Conservation (phyloP, 2,329 filamentous ascomycete genomes). For the Aaosphaeria pasadenensis region DNA sequence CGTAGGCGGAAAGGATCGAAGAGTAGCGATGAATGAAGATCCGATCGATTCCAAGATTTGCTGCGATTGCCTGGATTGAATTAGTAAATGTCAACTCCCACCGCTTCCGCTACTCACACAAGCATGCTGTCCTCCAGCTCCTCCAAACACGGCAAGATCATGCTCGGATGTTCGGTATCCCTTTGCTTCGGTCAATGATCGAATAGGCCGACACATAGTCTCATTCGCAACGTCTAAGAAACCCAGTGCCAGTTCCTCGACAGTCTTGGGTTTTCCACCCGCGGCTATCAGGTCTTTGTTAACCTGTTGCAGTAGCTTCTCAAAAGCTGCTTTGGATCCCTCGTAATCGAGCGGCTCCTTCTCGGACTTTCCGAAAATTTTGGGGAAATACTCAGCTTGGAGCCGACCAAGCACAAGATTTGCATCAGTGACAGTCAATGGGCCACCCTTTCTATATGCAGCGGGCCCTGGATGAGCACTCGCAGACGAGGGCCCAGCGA, state of each 20-base stretch:
- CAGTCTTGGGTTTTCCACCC: conserved; percentile 23
- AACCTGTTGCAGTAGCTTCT: conserved; percentile 42
- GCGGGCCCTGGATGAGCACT: not conserved
- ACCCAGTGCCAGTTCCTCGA: conserved; percentile 21
- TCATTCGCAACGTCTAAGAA: conserved; percentile 27
- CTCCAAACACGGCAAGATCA: conserved; percentile 25
- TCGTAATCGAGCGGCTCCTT: conserved; percentile 41
- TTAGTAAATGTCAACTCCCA: not conserved
- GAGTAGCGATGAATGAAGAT: conserved; percentile 48
- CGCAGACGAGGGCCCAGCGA: not conserved
- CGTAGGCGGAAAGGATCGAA: conserved; percentile 47
- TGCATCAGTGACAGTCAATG: conserved; percentile 1
- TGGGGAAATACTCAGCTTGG: conserved; percentile 7
- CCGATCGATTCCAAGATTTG: conserved; percentile 42
- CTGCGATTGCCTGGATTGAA: conserved; percentile 41
- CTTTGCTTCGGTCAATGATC: conserved; percentile 24
- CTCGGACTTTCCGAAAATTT: conserved; percentile 31
- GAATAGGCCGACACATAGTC: conserved; percentile 27
- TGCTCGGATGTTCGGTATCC: conserved; percentile 18
- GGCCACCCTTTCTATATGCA: not conserved
- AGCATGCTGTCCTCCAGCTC: conserved; percentile 45
- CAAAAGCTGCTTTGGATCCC: conserved; percentile 40
- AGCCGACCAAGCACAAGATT: not conserved
- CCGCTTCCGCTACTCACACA: conserved; percentile 19
- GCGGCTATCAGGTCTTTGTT: conserved; percentile 35